These are phyloP conservation scores for Inosperma sp. DNA, from an alignment of 768 basidiomycete genomes.

Conservation along the genomic window DNA sequence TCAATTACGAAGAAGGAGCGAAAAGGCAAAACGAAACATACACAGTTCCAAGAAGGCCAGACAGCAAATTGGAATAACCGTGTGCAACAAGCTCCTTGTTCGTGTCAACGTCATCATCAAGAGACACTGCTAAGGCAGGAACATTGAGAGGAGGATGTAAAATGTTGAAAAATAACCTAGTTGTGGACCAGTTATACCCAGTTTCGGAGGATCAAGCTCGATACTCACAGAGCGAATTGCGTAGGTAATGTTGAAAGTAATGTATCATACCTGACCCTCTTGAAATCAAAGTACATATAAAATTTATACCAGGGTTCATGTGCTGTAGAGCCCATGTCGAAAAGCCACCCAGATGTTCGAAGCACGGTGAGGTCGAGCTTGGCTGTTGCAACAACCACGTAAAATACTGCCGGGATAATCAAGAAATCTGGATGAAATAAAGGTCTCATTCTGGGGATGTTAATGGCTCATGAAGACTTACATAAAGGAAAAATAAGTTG, in stretches of 20 bases:
- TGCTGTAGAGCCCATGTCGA: conserved; percentile 52
- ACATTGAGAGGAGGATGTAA: conserved; percentile 85
- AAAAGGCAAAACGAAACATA: conserved; percentile 33
- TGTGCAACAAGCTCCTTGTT: conserved; percentile 91
- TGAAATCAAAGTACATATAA: conserved; percentile 55
- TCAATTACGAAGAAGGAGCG: neutral
- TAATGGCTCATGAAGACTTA: conserved; percentile 34
- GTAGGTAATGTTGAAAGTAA: conserved; percentile 87
- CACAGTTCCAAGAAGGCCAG: conserved; percentile 80
- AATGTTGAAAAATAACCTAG: conserved; percentile 77
- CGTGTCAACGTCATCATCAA: conserved; percentile 84
- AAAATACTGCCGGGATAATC: conserved; percentile 78
- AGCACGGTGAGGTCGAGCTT: conserved; percentile 56
- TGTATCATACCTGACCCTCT: conserved; percentile 50
- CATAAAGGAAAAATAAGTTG: conserved; percentile 90
- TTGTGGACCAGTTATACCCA: neutral
- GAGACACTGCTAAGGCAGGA: conserved; percentile 88
- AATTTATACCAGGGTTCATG: conserved; percentile 75
- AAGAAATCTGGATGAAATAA: conserved; percentile 57
- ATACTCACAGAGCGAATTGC: conserved; percentile 82
- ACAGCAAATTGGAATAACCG: conserved; percentile 83
- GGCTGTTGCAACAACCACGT: conserved; percentile 65
- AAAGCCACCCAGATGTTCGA: conserved; percentile 76
- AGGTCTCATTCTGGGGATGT: neutral
- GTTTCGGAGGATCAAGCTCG: neutral